These are phyloP conservation scores for Plantago lanceolata DNA, from an alignment of 305 asterid species.

Conservation along the genomic window DNA sequence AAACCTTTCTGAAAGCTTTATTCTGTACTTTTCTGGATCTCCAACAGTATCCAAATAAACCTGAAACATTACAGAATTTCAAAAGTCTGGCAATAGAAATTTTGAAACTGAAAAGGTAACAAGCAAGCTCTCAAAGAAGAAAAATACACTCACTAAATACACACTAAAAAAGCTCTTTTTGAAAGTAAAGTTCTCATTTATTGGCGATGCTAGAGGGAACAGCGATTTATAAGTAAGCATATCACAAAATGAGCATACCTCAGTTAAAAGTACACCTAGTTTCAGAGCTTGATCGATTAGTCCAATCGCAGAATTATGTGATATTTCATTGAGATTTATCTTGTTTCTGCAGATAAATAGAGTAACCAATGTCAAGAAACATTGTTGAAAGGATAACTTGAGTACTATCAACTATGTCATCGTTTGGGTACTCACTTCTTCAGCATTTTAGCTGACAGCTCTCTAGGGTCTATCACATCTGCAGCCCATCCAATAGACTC, in stretches of 20 bases:
- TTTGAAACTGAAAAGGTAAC: constrained; percentile 1
- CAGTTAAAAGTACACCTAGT: constrained; percentile 75
- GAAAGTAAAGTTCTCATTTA: too few species aligned
- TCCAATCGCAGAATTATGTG: constrained; percentile 90
- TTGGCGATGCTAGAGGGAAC: too few species aligned
- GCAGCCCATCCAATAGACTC: constrained; percentile 89
- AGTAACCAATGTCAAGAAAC: constrained; percentile 20
- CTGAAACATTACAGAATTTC: constrained; percentile 35
- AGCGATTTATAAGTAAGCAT: background rate
- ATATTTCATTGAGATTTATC: constrained; percentile 84
- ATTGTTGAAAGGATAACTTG: constrained; percentile 3
- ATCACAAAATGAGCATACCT: constrained; percentile 39
- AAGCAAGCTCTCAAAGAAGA: constrained; percentile 3
- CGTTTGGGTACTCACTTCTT: constrained; percentile 48
- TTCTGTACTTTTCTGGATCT: constrained; percentile 84
- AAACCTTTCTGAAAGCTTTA: constrained; percentile 77
- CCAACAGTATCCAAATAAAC: constrained; percentile 95
- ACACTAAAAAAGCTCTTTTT: too few species aligned
- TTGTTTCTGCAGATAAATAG: constrained; percentile 51
- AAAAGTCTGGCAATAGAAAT: background rate
- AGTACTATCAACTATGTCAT: background rate
- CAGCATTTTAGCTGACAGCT: constrained; percentile 87
- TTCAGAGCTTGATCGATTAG: constrained; percentile 63
- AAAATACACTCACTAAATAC: background rate
- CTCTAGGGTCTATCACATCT: constrained; percentile 88